Conservation (phyloP, 73 alveolate species). For the Paramecium octaurelia region DNA sequence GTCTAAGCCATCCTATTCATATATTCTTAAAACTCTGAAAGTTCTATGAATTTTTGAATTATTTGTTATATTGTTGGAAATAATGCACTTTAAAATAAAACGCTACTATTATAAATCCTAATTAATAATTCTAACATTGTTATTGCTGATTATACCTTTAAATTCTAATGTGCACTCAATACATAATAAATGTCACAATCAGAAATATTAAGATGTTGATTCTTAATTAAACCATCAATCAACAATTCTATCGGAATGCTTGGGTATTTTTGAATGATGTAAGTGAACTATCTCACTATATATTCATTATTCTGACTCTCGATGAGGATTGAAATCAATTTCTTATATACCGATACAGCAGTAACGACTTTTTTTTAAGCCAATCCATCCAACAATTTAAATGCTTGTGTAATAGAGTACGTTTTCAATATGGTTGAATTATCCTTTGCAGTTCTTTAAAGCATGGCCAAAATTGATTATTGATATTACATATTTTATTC, state of each 20-base stretch:
- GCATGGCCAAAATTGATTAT: not conserved
- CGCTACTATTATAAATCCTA: not conserved
- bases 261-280: conserved; percentile 18
- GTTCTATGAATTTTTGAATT: not conserved
- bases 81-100: not conserved
- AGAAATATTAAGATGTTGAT: not conserved
- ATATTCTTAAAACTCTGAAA: conserved; percentile 2
- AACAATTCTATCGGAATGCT: not conserved
- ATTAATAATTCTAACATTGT: not conserved
- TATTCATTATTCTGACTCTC: conserved; percentile 15
- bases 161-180: conserved; percentile 4
- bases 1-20: conserved; percentile 9
- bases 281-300: conserved; percentile 14
- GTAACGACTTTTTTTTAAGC: not conserved
- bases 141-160: conserved; percentile 21
- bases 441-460: conserved; percentile 19
- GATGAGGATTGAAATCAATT: not conserved
- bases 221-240: conserved; percentile 7
- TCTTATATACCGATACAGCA: conserved; percentile 7
- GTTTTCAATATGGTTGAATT: not conserved
- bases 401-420: not conserved
- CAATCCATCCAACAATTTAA: not conserved
- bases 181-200: conserved; percentile 20
- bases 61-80: not conserved
- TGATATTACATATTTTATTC: conserved; percentile 27